These are phyloP conservation scores for Coemansia biformis DNA, from an alignment of 192 early-diverging fungal genomes.

Conservation along the genomic window DNA sequence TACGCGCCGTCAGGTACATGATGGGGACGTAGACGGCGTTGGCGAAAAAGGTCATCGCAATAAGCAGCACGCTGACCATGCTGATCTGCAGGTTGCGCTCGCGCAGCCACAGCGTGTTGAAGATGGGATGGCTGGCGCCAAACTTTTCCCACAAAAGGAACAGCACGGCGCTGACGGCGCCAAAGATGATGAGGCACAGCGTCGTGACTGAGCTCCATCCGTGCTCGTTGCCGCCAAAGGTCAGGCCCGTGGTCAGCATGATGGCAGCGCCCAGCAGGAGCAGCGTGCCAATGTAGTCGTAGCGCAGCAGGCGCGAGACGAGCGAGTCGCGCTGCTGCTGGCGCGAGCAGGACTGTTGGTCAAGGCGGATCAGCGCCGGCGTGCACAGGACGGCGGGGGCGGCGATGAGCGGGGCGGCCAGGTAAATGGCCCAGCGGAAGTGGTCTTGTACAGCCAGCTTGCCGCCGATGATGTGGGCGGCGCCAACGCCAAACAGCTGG, in stretches of 20 bases:
- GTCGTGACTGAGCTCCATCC: conserved; percentile 38
- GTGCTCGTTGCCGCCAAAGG: conserved; percentile 49
- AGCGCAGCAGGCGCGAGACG: conserved; percentile 12
- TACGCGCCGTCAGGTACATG: conserved; percentile 37
- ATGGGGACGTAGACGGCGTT: conserved; percentile 34
- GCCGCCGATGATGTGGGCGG: conserved; percentile 39
- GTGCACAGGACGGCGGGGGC: conserved; percentile 32
- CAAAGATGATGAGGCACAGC: conserved; percentile 44
- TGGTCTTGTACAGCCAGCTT: conserved; percentile 27
- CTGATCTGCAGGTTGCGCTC: conserved; percentile 48
- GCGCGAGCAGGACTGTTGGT: too few species aligned
- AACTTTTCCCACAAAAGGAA: conserved; percentile 35
- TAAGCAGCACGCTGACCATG: conserved; percentile 30
- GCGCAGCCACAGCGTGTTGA: conserved; percentile 36
- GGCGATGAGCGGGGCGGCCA: conserved; percentile 36
- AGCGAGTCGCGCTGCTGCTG: conserved; percentile 19
- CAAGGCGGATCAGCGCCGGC: conserved; percentile 25
- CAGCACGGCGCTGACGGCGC: conserved; percentile 15
- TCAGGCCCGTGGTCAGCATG: conserved; percentile 36
- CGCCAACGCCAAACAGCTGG: conserved; percentile 41
- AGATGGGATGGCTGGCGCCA: conserved; percentile 25
- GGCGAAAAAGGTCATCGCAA: conserved; percentile 39
- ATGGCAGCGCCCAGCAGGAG: conserved; percentile 33
- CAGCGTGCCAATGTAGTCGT: conserved; percentile 29
- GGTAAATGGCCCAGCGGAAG: conserved; percentile 36